A percentile compares a stretch with the other conserved stretches of the same genome.
phyloP scores from a whole-genome alignment of 2,329 filamentous ascomycete genomes.

The Albophoma yamanashiensis region DNA sequence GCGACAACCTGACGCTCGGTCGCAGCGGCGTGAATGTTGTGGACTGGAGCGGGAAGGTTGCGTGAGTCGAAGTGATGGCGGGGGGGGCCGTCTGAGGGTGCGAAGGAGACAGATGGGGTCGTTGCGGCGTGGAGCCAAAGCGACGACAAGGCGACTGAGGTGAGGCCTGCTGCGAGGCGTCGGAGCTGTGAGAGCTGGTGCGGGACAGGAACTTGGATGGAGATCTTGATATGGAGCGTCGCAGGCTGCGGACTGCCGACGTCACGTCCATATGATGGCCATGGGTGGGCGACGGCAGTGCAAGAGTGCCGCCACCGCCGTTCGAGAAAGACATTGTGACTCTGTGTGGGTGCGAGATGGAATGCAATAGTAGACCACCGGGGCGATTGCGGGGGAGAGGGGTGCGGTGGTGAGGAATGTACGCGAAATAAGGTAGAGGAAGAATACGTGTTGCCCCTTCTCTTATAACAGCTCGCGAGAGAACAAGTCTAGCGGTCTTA shows the following conservation, averaged over 20 bases:
- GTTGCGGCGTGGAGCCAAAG: conserved; percentile 25
- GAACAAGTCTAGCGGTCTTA: neutral
- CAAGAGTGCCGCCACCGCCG: conserved; percentile 63
- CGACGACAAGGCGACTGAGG: conserved; percentile 43
- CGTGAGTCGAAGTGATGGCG: conserved; percentile 16
- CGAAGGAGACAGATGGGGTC: conserved; percentile 19
- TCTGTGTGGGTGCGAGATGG: conserved; percentile 12
- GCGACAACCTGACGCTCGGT: conserved; percentile 54
- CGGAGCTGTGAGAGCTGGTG: conserved; percentile 34
- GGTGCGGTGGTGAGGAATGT: conserved; percentile 15
- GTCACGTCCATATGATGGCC: conserved; percentile 74
- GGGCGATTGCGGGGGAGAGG: conserved; percentile 10
- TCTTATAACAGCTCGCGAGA: neutral
- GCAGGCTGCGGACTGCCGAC: conserved; percentile 69
- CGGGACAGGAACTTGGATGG: conserved; percentile 73
- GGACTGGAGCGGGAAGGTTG: conserved; percentile 24
- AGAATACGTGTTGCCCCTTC: neutral
- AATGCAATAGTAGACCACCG: conserved; percentile 11
- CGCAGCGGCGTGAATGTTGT: conserved; percentile 55
- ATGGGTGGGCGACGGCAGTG: conserved; percentile 77
- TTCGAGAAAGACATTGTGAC: conserved; percentile 47
- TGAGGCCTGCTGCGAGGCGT: conserved; percentile 32
- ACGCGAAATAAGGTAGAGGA: conserved; percentile 1
- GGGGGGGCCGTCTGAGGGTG: conserved; percentile 24
- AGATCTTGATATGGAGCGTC: conserved; percentile 84